Base-by-base conservation (phyloP, 2,329 filamentous ascomycete genomes). In the Moelleriella libera region DNA sequence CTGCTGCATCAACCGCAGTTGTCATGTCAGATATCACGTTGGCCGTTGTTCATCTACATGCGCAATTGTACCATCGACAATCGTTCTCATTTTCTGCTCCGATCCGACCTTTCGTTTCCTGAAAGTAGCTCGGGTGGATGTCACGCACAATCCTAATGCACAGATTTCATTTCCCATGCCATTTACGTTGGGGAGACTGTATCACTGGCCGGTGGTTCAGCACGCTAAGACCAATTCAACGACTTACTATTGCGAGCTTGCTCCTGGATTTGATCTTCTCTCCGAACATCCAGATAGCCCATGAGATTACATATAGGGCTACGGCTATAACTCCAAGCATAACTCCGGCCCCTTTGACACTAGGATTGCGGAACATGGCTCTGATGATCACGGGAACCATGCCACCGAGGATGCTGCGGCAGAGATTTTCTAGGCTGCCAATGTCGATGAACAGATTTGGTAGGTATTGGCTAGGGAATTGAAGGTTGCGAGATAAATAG, bases 391-490 rank as follows among this genome's bases (percentile, higher is more conserved):
- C 69, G 0, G 88, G 88, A 52, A 96, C 94, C 0, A 80, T 65
- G 2, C 88, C 89, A 7, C 83, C 88, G 0, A 95, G 68, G 2
- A 95, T 69, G 60, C 95, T 96, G 9, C 89, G 78, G 56, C 86
- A 90, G 60, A 86, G 94, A 12, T 79, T 84, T 84, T 67, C 95
- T 21, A 88, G 1, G 88, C 87, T 0, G 89, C 89, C 5, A 95
- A 68, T 0, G 89, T 88, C 1, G 85, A 92, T 40, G 82, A 88
- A 57, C 90, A 95, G 2, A 76, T 72, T 59, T 88, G 83, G 62
- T 95, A 96, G 1, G 82, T 83, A 59, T 96, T 89, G 21, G 88
- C 88, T 1, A 96, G 73, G 56, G 94, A 96, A 60, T 96, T 96
- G 68, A 96, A 95, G 0, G 88, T 85, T 3, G 88, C 83, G 1